phyloP scores from a whole-genome alignment of 1,284 basidiomycete genomes.

The Papiliotrema nemorosa region DNA sequence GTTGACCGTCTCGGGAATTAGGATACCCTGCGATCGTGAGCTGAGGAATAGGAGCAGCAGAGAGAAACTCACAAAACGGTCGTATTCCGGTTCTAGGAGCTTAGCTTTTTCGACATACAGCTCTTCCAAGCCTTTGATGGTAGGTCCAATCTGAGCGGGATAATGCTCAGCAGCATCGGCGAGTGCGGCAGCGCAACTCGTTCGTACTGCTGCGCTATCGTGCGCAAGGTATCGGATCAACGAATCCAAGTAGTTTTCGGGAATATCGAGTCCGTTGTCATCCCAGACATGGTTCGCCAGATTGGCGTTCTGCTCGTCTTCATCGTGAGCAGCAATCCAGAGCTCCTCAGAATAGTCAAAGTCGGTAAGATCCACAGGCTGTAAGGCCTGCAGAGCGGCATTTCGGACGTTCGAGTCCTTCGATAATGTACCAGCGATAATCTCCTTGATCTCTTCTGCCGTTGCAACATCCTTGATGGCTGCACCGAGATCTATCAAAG shows the following conservation, averaged over 20 bases:
- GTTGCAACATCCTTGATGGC: constrained; percentile 69
- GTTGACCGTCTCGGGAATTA: constrained; percentile 84
- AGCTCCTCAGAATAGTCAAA: constrained; percentile 86
- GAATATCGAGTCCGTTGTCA: constrained; percentile 90
- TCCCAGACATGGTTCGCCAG: constrained; percentile 87
- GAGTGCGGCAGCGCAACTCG: constrained; percentile 68
- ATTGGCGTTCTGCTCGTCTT: constrained; percentile 84
- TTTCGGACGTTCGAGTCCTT: constrained; percentile 87
- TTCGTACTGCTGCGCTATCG: constrained; percentile 75
- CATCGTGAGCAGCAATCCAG: constrained; percentile 86
- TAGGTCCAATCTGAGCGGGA: constrained; percentile 64
- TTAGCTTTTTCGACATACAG: constrained; percentile 87
- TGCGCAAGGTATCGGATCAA: constrained; percentile 73
- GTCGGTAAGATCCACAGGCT: constrained; percentile 94
- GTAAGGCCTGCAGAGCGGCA: constrained; percentile 85
- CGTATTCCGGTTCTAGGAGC: constrained; percentile 81
- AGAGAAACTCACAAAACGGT: constrained; percentile 66
- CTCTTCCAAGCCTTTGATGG: constrained; percentile 56
- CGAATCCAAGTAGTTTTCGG: constrained; percentile 64
- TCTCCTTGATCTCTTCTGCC: constrained; percentile 60
- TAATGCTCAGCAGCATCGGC: constrained; percentile 73
- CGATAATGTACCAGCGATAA: constrained; percentile 73
- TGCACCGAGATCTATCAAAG: constrained; percentile 78
- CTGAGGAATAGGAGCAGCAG: not conserved
- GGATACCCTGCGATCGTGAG: constrained; percentile 75